phyloP scores from a whole-genome alignment of 305 asterid genomes.

The Solanum hybrid region DNA sequence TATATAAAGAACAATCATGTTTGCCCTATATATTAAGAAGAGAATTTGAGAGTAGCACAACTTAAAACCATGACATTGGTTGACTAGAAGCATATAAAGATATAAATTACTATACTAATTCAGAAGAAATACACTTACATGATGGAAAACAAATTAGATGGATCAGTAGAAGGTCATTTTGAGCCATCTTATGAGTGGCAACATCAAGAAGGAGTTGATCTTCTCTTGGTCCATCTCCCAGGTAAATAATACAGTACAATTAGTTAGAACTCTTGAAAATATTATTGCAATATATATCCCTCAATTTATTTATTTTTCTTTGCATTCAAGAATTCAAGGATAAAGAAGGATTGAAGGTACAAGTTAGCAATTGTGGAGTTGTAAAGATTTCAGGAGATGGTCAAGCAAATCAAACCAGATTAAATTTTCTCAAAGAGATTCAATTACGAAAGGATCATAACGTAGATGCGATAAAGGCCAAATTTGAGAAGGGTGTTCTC shows the following conservation, averaged over 20 bases:
- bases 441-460: not conserved
- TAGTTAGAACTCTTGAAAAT: not conserved
- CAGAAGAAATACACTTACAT: not conserved
- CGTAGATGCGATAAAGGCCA: not conserved
- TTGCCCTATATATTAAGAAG: not conserved
- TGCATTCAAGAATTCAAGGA: not conserved
- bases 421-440: not conserved
- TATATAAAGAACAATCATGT: not conserved
- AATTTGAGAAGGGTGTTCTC: not conserved
- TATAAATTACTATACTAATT: not conserved
- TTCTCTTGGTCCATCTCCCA: constrained; percentile 4
- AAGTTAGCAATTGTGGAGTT: not conserved
- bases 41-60: not conserved
- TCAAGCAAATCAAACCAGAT: not conserved
- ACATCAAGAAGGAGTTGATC: not conserved
- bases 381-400: not conserved
- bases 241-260: not conserved
- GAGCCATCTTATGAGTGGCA: constrained; percentile 1
- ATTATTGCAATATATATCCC: not conserved
- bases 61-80: not conserved
- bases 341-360: constrained; percentile 2
- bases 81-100: not conserved
- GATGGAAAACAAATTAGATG: not conserved
- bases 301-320: not conserved
- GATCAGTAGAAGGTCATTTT: not conserved